Evolutionary conservation across 2,329 filamentous ascomycete species (phyloP).

Genomic region (Cryphonectria parasitica): DNA sequence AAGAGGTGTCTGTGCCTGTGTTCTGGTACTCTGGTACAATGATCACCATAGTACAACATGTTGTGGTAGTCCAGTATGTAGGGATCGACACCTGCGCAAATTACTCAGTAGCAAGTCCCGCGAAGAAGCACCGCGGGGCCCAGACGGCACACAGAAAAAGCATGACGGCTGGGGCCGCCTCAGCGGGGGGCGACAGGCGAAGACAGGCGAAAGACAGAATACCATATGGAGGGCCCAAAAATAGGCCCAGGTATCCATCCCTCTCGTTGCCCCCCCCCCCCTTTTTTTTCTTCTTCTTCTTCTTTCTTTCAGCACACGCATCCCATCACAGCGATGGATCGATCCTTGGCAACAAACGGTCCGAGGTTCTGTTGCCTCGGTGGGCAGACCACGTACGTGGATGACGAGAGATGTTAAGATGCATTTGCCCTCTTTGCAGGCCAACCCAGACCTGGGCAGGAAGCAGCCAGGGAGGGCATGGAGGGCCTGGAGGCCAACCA

Average conservation of each 20-base stretch:
- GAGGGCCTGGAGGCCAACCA: background rate
- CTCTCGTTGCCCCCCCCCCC: too few species aligned
- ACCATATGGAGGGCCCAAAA: background rate
- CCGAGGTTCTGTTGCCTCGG: constrained; percentile 10
- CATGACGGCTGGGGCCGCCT: background rate
- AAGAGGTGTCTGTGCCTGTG: constrained; percentile 5
- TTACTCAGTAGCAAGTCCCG: background rate
- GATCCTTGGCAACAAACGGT: constrained; percentile 4
- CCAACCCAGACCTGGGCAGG: background rate
- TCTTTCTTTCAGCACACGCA: constrained; percentile 1
- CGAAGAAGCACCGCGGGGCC: background rate
- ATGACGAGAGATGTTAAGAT: constrained; percentile 4
- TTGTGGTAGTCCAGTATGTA: background rate
- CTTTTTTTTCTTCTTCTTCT: too few species aligned
- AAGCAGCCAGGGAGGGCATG: background rate
- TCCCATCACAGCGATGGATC: background rate
- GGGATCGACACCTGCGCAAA: constrained; percentile 1
- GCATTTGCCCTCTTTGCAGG: constrained; percentile 7
- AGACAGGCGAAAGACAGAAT: background rate
- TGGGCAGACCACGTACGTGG: constrained; percentile 3
- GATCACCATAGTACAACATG: background rate
- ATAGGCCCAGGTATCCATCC: background rate
- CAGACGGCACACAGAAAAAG: constrained; percentile 2
- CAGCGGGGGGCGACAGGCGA: background rate
- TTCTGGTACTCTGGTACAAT: background rate